These are phyloP conservation scores for Drechslerella dactyloides DNA, from an alignment of 2,329 filamentous ascomycete species.

Conservation along the genomic window DNA sequence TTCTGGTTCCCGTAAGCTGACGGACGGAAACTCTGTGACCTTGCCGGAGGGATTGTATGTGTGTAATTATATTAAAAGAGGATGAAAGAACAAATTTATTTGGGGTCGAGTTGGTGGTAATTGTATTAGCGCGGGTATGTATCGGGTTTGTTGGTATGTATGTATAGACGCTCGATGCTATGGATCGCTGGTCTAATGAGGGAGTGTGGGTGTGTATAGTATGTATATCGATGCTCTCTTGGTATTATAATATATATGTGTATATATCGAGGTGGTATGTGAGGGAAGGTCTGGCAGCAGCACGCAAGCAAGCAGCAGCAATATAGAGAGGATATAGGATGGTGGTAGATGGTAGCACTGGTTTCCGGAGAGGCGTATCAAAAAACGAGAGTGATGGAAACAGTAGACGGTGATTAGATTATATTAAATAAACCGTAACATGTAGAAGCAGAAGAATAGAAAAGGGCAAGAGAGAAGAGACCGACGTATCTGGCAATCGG, in stretches of 20 bases:
- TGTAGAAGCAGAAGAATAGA: slow-evolving; percentile 38
- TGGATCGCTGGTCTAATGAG: slow-evolving; percentile 16
- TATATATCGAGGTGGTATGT: slow-evolving; percentile 37
- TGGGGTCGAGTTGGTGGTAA: slow-evolving; percentile 5
- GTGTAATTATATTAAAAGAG: slow-evolving; percentile 25
- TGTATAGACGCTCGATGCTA: slow-evolving; percentile 19
- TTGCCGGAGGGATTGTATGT: slow-evolving; percentile 20
- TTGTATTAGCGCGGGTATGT: not conserved
- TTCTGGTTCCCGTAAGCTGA: slow-evolving; percentile 43
- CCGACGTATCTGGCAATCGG: slow-evolving; percentile 46
- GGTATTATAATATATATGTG: slow-evolving; percentile 1
- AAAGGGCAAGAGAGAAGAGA: slow-evolving; percentile 42
- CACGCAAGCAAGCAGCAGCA: slow-evolving; percentile 26
- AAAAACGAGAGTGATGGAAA: slow-evolving; percentile 51
- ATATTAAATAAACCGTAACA: slow-evolving; percentile 49
- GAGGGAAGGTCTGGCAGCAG: slow-evolving; percentile 41
- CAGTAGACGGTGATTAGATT: slow-evolving; percentile 47
- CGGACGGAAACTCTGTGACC: slow-evolving; percentile 23
- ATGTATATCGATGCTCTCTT: slow-evolving; percentile 8
- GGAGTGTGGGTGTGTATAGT: slow-evolving; percentile 28
- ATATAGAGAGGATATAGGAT: not conserved
- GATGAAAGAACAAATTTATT: slow-evolving; percentile 36
- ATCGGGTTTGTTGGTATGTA: slow-evolving; percentile 2
- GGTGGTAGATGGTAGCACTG: slow-evolving; percentile 8
- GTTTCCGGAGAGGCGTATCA: slow-evolving; percentile 38